phyloP scores from a whole-genome alignment of 106 monocot species.

The Hemerocallis citrina region DNA sequence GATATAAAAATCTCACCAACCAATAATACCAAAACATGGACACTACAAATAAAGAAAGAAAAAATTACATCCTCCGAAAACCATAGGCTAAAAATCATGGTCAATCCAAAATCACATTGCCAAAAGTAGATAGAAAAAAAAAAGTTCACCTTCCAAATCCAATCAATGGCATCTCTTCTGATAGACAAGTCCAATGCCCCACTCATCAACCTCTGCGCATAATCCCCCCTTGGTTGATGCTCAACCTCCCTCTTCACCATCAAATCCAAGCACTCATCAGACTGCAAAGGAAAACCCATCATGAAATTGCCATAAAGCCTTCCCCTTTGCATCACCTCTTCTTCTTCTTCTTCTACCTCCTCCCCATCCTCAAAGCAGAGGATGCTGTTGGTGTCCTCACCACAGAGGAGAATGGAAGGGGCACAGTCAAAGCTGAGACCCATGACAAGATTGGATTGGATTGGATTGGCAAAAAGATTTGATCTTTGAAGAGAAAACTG shows the following conservation, averaged over 20 bases:
- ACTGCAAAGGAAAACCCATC: conserved; percentile 26
- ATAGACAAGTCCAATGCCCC: conserved; percentile 49
- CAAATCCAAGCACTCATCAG: conserved; percentile 48
- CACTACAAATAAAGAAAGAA: background rate
- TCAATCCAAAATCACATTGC: background rate
- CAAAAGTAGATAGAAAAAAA: background rate
- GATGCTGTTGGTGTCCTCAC: conserved; percentile 55
- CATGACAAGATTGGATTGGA: conserved; percentile 14
- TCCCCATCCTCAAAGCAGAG: conserved; percentile 53
- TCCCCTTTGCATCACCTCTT: conserved; percentile 9
- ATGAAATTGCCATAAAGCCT: conserved; percentile 26
- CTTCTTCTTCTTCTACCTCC: conserved; percentile 1
- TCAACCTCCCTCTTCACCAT: conserved; percentile 43
- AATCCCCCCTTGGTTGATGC: conserved; percentile 39
- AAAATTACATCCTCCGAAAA: background rate
- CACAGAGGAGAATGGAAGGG: conserved; percentile 50
- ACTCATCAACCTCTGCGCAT: conserved; percentile 30
- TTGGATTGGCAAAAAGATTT: background rate
- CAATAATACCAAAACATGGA: background rate
- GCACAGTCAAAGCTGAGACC: conserved; percentile 28
- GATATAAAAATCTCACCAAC: background rate
- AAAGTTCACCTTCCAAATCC: conserved; percentile 59
- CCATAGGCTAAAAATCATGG: background rate
- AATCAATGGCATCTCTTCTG: conserved; percentile 69
- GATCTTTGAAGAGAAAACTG: background rate